Evolutionary conservation across 2,329 filamentous ascomycete genomes (phyloP), one percentile per base, ranked within the genome.

Genomic region (Colletotrichum coccodes): DNA sequence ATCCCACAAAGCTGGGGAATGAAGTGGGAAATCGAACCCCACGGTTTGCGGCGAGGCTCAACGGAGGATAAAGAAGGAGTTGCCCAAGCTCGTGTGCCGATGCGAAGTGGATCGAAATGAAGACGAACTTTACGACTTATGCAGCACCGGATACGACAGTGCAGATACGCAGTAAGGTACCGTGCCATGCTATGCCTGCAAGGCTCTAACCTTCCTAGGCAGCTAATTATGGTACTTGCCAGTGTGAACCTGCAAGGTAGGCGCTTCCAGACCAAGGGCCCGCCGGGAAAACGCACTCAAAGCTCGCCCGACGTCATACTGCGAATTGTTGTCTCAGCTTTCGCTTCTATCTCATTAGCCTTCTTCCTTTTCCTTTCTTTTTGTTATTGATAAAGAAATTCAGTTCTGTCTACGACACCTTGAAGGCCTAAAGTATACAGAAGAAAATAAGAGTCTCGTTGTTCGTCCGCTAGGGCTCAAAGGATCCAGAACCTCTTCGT

Each of bases 301-400:
- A 38, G 23, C 6, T 47, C 44, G 18, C 28, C 47, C 26, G 21
- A 54, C 26, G 46, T 28, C 34, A 53, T 47, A 30, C 23, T 8
- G 21, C 49, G 38, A 57, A 57, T 36, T 38, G 32, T 62, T 34
- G 38, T 38, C 49, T 38, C 40, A 46, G 47, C 50, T 42, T 30
- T 56, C 47, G 38, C 18, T 34, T 23, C 38, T 23, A 11, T 54
- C 32, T n/a, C n/a, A n/a, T n/a, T n/a, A n/a, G n/a, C n/a, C 42
- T n/a, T 50, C 36, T 30, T 52, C 61, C 38, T 9, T 57, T 23
- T 59, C 44, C 68, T 16, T 36, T 60, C 47, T 26, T 47, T 38
- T 63, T 60, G 30, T 53, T 38, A 21, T 58, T 38, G 60, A 49
- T 60, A 64, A n/a, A 9, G 2, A 30, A 49, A 28, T 3, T 5